Evolutionary conservation across 441 rosid species (phyloP), one percentile per base, ranked within the genome.

Genomic region (Gossypium schwendimanii): DNA sequence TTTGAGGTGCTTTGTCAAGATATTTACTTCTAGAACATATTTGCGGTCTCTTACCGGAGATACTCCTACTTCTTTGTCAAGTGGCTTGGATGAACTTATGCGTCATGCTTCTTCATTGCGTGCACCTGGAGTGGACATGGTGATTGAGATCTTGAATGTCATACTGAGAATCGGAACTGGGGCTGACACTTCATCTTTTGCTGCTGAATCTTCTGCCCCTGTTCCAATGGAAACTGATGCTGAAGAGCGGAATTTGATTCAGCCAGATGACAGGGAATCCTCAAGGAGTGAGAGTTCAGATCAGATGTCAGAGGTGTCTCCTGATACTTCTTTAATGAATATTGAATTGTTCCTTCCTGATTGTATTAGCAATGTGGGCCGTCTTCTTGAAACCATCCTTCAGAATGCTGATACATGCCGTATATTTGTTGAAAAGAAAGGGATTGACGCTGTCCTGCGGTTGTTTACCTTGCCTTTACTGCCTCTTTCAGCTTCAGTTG

Each of bases 351-450:
- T 90, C 80, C 94, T 95, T 74, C 97, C 97, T 53, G 97, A 91
- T 77, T 91, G 87, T 86, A 89, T 90, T 61, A 79, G 82, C 81
- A 91, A 95, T 85, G 88, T 78, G 76, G 89, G 93, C 75, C 95
- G 94, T 55, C 97, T 95, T 76, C 93, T 95, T 77, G 99, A 95
- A 79, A 88, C 97, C 58, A 84, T 95, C 79, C 97, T 95, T 84
- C 98, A 95, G 84, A 96, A 96, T 86, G 95, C 97, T 23, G 98
- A 93, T 73, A 91, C 94, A 36, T 96, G 98, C 63, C 93, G 93
- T 49, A 81, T 91, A 50, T 96, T 96, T 87, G 89, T 96, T 74
- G 98, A 96, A 84, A 96, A 86, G 87, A 90, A 87, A 80, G 99
- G 99, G 55, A 85, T 91, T 73, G 97, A 96, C 85, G 87, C 88